Conservation (phyloP, 176 grass and related monocot genomes). For the Musa acuminata region DNA sequence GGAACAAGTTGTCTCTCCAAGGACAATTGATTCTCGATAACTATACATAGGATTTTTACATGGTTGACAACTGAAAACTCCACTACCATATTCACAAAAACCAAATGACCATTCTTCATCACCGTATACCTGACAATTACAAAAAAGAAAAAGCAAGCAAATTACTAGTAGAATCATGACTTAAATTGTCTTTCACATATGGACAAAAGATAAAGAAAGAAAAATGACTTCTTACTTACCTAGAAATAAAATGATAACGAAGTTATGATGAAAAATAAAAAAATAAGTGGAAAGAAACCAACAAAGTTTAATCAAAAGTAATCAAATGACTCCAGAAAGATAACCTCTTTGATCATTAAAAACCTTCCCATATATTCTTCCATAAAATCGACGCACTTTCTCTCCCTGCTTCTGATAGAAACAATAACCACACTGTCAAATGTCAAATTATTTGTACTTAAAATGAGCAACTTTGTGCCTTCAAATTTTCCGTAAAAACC, state of each 20-base stretch:
- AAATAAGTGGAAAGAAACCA: too few species aligned
- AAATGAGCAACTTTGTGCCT: too few species aligned
- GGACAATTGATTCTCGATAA: slow-evolving; percentile 39
- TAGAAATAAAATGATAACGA: not conserved
- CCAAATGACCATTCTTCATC: slow-evolving; percentile 62
- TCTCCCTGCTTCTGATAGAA: too few species aligned
- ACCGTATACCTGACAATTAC: slow-evolving; percentile 33
- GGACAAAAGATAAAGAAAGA: too few species aligned
- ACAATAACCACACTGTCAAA: too few species aligned
- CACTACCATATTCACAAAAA: slow-evolving; percentile 41
- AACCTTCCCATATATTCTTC: too few species aligned
- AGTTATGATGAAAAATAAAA: not conserved
- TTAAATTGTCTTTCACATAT: not conserved
- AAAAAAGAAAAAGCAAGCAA: not conserved
- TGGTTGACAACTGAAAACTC: slow-evolving; percentile 48
- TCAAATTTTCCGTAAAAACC: too few species aligned
- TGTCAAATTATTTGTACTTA: too few species aligned
- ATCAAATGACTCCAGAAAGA: too few species aligned
- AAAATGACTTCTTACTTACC: not conserved
- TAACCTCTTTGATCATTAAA: too few species aligned
- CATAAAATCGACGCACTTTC: too few species aligned
- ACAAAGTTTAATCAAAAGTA: too few species aligned
- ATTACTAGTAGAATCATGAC: not conserved
- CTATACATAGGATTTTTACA: slow-evolving; percentile 49
- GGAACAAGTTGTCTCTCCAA: slow-evolving; percentile 45